A percentile compares a stretch with the other conserved stretches of the same genome.
Evolutionary conservation across 345 rosid species (phyloP).

Genomic region (Eucalyptus victrix): DNA sequence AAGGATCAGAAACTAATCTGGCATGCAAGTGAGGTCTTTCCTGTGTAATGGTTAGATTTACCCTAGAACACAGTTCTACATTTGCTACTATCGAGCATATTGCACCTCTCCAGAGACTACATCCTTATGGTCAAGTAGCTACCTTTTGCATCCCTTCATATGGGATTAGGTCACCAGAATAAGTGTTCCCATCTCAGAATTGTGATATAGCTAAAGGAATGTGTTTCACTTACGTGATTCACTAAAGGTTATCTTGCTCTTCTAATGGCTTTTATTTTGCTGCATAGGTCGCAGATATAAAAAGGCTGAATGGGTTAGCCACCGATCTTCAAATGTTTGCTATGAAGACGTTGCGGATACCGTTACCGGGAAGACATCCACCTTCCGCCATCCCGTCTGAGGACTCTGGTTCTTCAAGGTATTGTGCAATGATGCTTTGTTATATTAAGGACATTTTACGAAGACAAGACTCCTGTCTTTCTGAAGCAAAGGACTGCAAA

Average conservation of each 20-base stretch:
- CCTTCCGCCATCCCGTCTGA: slow-evolving; percentile 26
- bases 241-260: not conserved
- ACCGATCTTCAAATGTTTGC: slow-evolving; percentile 81
- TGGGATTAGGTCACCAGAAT: not conserved
- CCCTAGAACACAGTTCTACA: not conserved
- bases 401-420: slow-evolving; percentile 20
- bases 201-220: not conserved
- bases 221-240: not conserved
- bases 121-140: not conserved
- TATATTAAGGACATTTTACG: not conserved
- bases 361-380: slow-evolving; percentile 55
- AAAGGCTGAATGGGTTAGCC: slow-evolving; percentile 46
- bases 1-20: not conserved
- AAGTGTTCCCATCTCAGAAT: not conserved
- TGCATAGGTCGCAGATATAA: slow-evolving; percentile 46
- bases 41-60: not conserved
- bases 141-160: not conserved
- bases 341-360: slow-evolving; percentile 37
- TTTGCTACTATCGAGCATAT: not conserved
- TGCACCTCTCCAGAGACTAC: not conserved
- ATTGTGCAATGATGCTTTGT: not conserved
- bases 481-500: not conserved
- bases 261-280: not conserved
- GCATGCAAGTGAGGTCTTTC: not conserved
- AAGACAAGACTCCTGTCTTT: not conserved